Conservation (phyloP, 371 early-diverging fungal genomes). For the Mortierella sp. region DNA sequence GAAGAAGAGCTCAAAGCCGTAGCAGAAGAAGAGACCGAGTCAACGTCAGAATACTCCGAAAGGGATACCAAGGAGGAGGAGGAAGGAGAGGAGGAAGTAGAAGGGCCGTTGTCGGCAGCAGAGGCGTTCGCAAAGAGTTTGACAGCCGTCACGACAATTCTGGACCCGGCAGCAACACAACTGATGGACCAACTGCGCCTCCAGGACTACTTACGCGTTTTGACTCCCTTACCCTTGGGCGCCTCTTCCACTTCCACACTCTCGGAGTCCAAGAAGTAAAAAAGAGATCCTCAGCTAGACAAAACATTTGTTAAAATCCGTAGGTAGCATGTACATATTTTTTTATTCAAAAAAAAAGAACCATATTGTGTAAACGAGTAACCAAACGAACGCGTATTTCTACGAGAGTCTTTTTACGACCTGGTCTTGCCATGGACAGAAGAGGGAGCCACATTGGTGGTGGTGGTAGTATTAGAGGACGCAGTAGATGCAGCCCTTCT, state of each 20-base stretch:
- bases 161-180: slow-evolving; percentile 30
- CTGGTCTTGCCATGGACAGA: background rate
- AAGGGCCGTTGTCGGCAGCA: slow-evolving; percentile 10
- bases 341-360: too few species aligned
- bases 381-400: too few species aligned
- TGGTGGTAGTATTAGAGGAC: background rate
- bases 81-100: background rate
- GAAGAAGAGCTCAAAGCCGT: background rate
- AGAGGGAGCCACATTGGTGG: background rate
- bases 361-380: too few species aligned
- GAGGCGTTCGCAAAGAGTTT: slow-evolving; percentile 30
- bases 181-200: slow-evolving; percentile 28
- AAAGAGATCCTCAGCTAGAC: background rate
- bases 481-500: background rate
- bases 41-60: too few species aligned
- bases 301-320: too few species aligned
- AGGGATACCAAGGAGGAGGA: background rate
- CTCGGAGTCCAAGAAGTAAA: background rate
- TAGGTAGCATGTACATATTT: background rate
- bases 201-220: slow-evolving; percentile 16
- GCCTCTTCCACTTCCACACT: background rate
- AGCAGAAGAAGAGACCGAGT: background rate
- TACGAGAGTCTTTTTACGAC: background rate
- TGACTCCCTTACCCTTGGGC: background rate
- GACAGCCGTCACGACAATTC: slow-evolving; percentile 16